A percentile compares a stretch with the other conserved stretches of the same genome.
These are phyloP conservation scores for Mycena metata DNA, from an alignment of 768 basidiomycete genomes.

Conservation along the genomic window DNA sequence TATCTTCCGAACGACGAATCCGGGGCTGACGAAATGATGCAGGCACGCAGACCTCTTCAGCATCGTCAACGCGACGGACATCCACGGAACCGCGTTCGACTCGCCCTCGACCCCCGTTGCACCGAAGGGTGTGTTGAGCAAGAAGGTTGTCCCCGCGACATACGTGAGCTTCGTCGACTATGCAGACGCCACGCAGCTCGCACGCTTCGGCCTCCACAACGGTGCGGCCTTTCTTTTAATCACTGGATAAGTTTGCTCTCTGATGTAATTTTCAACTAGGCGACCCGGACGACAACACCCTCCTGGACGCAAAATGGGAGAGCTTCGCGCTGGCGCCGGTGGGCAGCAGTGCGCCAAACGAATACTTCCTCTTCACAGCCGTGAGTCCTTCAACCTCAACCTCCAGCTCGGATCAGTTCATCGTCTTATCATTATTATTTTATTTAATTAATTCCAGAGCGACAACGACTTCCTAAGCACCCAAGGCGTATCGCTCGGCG, in stretches of 20 bases:
- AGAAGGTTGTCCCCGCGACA: conserved; percentile 62
- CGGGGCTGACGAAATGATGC: neutral
- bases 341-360: conserved; percentile 65
- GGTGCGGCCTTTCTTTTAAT: conserved; percentile 51
- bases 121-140: conserved; percentile 60
- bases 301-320: conserved; percentile 80
- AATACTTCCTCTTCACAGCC: conserved; percentile 76
- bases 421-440: neutral
- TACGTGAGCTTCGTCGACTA: conserved; percentile 71
- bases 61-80: conserved; percentile 71
- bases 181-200: conserved; percentile 66
- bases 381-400: conserved; percentile 59
- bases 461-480: conserved; percentile 77
- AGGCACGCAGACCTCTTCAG: conserved; percentile 74
- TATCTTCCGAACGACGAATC: too few relatives aligned
- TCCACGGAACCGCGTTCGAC: conserved; percentile 69
- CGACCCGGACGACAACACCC: conserved; percentile 61
- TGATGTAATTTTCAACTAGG: conserved; percentile 47
- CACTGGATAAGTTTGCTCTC: too few relatives aligned
- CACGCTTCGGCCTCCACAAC: conserved; percentile 74
- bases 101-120: conserved; percentile 66
- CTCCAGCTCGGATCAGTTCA: neutral
- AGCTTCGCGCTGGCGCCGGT: conserved; percentile 71
- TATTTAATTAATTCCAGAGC: conserved; percentile 47
- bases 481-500: conserved; percentile 64